Evolutionary conservation across 495 filamentous ascomycete genomes (phyloP).

Genomic region (Friedmanniomyces simplex): DNA sequence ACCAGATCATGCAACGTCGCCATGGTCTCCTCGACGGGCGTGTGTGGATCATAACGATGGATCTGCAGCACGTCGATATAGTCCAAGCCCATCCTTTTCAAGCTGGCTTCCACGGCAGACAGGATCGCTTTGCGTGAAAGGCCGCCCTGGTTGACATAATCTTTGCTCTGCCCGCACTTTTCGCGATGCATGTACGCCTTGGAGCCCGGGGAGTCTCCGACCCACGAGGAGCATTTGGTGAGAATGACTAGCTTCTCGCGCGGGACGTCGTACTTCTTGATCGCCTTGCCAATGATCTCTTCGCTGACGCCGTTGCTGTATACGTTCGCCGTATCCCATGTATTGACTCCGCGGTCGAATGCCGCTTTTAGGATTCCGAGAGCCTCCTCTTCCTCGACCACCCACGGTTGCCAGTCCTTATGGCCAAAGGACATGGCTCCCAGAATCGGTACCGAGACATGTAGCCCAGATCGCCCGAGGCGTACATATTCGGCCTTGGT

Average conservation of each 20-base stretch:
- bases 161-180: conserved; percentile 29
- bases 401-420: conserved; percentile 34
- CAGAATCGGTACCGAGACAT: conserved; percentile 39
- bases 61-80: conserved; percentile 72
- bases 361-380: conserved; percentile 38
- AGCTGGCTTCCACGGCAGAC: conserved; percentile 55
- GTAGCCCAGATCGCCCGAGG: conserved; percentile 36
- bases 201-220: conserved; percentile 28
- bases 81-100: conserved; percentile 51
- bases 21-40: conserved; percentile 62
- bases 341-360: conserved; percentile 34
- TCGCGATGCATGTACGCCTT: conserved; percentile 27
- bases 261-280: conserved; percentile 39
- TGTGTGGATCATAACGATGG: conserved; percentile 51
- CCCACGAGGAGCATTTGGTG: conserved; percentile 35
- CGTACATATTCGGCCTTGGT: conserved; percentile 33
- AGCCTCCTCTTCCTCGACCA: conserved; percentile 34
- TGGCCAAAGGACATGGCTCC: conserved; percentile 40
- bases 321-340: conserved; percentile 37
- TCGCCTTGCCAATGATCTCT: conserved; percentile 39
- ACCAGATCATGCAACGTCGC: conserved; percentile 36
- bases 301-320: conserved; percentile 38
- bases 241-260: conserved; percentile 39
- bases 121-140: conserved; percentile 42
- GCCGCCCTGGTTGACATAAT: conserved; percentile 37